Percentiles rank a stretch among this genome's conserved stretches.
Conservation (phyloP, 2,329 filamentous ascomycete genomes). For the Claviceps sp. region DNA sequence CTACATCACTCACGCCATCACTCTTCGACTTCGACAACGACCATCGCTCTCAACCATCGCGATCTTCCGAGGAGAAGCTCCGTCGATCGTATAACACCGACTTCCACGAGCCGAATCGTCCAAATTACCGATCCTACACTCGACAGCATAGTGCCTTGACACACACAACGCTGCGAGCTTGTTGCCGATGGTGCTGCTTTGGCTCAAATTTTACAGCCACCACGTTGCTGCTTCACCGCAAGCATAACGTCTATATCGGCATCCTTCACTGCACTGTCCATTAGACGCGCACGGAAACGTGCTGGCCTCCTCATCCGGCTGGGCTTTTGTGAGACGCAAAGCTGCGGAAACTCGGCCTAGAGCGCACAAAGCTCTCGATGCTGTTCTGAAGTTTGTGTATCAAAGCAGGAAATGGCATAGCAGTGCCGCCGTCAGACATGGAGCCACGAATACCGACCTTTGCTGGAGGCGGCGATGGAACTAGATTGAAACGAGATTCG, state of each 20-base stretch:
- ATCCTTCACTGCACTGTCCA: neutral
- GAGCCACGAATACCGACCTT: constrained; percentile 21
- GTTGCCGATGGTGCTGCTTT: neutral
- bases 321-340: neutral
- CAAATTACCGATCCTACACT: neutral
- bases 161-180: neutral
- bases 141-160: neutral
- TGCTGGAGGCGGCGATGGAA: constrained; percentile 21
- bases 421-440: constrained; percentile 31
- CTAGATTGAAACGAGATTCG: constrained; percentile 18
- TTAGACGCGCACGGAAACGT: neutral
- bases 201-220: neutral
- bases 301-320: neutral
- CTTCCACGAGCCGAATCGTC: neutral
- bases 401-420: constrained; percentile 29
- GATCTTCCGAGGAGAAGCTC: neutral
- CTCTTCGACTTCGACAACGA: neutral
- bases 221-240: neutral
- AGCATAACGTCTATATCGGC: neutral
- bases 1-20: neutral
- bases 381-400: constrained; percentile 13
- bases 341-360: too few species aligned
- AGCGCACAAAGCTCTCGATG: constrained; percentile 14
- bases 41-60: neutral
- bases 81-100: neutral